Evolutionary conservation across 257 asterid species (phyloP).

Genomic region (Nicotiana sylvestris): DNA sequence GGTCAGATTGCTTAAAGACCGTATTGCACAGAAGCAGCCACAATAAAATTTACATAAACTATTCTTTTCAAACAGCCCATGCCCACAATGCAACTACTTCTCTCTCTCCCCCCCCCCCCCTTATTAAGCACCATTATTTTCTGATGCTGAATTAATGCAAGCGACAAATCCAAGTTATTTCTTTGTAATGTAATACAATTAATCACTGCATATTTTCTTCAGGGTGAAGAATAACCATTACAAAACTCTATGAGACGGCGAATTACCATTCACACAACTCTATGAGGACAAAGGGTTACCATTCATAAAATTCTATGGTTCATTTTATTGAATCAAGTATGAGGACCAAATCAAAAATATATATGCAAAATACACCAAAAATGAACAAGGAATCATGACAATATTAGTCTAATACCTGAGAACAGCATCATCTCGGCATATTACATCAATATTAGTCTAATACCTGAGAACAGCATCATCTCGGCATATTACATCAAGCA

Average conservation of each 20-base stretch:
- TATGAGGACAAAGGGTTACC: not conserved
- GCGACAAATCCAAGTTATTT: not conserved
- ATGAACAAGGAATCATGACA: no score
- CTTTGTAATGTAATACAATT: not conserved
- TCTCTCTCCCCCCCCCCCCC: not conserved
- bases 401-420: not conserved
- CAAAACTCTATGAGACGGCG: not conserved
- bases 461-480: not conserved
- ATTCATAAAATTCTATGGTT: not conserved
- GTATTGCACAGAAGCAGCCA: not conserved
- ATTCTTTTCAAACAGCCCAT: not conserved
- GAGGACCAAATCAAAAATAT: not conserved
- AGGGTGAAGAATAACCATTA: not conserved
- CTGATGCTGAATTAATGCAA: not conserved
- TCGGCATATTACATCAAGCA: not conserved
- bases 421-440: not conserved
- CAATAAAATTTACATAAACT: not conserved
- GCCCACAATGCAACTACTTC: not conserved
- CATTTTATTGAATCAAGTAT: not conserved
- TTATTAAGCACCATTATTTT: not conserved
- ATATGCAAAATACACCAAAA: not conserved
- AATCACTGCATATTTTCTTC: not conserved
- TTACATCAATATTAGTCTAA: not conserved
- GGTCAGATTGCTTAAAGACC: not conserved
- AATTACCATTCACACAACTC: not conserved